These are phyloP conservation scores for Taphrina betulina DNA, from an alignment of 1,139 yeast species.

Conservation along the genomic window DNA sequence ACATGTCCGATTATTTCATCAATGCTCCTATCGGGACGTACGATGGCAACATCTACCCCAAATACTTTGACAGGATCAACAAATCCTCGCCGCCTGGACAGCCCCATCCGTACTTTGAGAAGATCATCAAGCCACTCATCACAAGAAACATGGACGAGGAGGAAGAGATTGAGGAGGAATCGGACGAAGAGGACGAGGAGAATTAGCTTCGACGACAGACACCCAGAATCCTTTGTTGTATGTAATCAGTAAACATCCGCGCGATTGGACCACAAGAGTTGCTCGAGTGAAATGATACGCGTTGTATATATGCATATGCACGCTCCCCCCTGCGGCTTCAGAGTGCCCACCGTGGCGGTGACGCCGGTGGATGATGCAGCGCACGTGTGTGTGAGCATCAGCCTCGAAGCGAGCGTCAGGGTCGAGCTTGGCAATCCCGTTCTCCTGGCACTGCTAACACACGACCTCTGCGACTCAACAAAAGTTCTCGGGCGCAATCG, in stretches of 20 bases:
- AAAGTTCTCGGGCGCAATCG: too few relatives aligned
- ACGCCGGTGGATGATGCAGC: too few relatives aligned
- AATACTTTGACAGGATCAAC: slow-evolving; percentile 54
- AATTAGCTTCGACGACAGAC: not conserved
- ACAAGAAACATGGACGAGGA: slow-evolving; percentile 43
- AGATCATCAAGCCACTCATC: slow-evolving; percentile 48
- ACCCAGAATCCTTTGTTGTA: not conserved
- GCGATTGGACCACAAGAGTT: too few relatives aligned
- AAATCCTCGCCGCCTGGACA: slow-evolving; percentile 45
- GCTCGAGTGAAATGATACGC: too few relatives aligned
- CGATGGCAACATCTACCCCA: slow-evolving; percentile 83
- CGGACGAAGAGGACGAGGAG: slow-evolving; percentile 27
- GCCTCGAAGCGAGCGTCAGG: too few relatives aligned
- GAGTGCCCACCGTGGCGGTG: too few relatives aligned
- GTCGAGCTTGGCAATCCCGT: too few relatives aligned
- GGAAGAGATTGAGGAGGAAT: slow-evolving; percentile 36
- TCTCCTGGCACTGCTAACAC: too few relatives aligned
- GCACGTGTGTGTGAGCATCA: too few relatives aligned
- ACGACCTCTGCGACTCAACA: too few relatives aligned
- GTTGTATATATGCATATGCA: too few relatives aligned
- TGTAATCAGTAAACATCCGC: not conserved
- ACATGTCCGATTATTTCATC: slow-evolving; percentile 77
- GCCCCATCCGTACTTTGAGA: slow-evolving; percentile 48
- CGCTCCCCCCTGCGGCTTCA: too few relatives aligned
- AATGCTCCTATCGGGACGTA: slow-evolving; percentile 82